A percentile compares a stretch with the other conserved stretches of the same genome.
Conservation (phyloP, 805 yeast genomes). For the Candida nitratophila region DNA sequence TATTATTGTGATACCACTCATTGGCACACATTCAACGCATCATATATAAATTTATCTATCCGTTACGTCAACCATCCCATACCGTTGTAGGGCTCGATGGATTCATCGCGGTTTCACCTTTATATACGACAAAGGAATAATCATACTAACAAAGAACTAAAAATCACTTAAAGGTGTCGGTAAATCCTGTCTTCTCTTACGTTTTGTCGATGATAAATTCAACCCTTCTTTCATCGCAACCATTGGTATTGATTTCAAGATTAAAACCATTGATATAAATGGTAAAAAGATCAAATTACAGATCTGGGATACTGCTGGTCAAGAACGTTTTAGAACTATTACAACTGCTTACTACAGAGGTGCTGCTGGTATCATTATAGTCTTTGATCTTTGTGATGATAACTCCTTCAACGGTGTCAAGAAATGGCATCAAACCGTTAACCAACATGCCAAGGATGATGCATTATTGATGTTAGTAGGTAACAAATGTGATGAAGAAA, state of each 20-base stretch:
- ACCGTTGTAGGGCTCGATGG: no score
- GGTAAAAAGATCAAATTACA: conserved; percentile 92
- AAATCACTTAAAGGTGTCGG: no score
- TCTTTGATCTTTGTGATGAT: conserved; percentile 81
- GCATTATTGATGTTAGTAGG: conserved; percentile 93
- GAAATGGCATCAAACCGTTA: conserved; percentile 93
- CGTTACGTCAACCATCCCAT: no score
- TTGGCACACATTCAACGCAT: no score
- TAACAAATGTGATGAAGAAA: conserved; percentile 89
- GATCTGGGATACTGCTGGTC: conserved; percentile 98
- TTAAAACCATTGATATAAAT: conserved; percentile 89
- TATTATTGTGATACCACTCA: no score
- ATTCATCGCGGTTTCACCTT: no score
- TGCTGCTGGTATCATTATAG: conserved; percentile 80
- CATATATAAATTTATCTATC: no score
- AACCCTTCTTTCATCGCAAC: conserved; percentile 96
- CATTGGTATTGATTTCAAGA: conserved; percentile 96
- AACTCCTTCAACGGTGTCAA: conserved; percentile 88
- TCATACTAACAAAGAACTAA: no score
- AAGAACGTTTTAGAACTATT: conserved; percentile 89
- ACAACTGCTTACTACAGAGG: conserved; percentile 91
- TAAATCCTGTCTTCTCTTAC: conserved; percentile 79
- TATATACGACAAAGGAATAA: no score
- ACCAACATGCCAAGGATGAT: conserved; percentile 94
- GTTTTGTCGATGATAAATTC: conserved; percentile 95